A percentile compares a stretch with the other conserved stretches of the same genome.
Evolutionary conservation across 352 stramenopile species (phyloP).

Genomic region (Globisporangium nunn): DNA sequence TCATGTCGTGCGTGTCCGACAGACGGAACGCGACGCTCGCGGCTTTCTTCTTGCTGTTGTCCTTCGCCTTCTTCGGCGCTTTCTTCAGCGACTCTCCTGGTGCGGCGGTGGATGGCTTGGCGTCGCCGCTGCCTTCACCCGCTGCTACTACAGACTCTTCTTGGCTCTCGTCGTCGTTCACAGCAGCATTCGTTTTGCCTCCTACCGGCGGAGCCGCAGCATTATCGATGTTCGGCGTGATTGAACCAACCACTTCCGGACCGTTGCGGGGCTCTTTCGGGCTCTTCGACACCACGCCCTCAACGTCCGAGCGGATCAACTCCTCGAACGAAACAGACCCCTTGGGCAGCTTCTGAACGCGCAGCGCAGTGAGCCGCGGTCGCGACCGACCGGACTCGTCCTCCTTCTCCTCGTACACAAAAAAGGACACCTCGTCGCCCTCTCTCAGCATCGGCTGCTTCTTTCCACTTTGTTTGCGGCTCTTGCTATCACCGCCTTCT

Average conservation of each 20-base stretch:
- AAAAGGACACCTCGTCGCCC: constrained; percentile 76
- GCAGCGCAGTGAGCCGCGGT: constrained; percentile 49
- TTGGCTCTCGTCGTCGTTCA: background rate
- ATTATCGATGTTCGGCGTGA: constrained; percentile 18
- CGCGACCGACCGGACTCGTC: constrained; percentile 25
- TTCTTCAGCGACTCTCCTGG: constrained; percentile 1
- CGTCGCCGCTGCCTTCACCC: background rate
- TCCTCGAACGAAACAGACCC: constrained; percentile 64
- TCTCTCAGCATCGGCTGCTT: constrained; percentile 27
- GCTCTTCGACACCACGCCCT: constrained; percentile 50
- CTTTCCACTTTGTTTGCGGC: constrained; percentile 4
- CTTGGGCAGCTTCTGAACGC: constrained; percentile 50
- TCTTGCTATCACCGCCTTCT: constrained; percentile 5
- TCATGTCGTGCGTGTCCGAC: constrained; percentile 55
- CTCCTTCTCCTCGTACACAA: constrained; percentile 63
- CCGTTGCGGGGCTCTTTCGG: constrained; percentile 62
- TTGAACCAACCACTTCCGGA: constrained; percentile 49
- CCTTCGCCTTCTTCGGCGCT: constrained; percentile 6
- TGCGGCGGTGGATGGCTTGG: background rate
- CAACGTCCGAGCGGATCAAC: constrained; percentile 41
- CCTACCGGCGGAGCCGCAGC: background rate
- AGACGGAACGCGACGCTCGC: constrained; percentile 36
- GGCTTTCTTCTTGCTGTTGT: constrained; percentile 37
- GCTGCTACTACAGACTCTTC: constrained; percentile 6
- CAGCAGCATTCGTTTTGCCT: constrained; percentile 3